phyloP scores from a whole-genome alignment of 805 yeast genomes.

The Myxozyma neotropica region DNA sequence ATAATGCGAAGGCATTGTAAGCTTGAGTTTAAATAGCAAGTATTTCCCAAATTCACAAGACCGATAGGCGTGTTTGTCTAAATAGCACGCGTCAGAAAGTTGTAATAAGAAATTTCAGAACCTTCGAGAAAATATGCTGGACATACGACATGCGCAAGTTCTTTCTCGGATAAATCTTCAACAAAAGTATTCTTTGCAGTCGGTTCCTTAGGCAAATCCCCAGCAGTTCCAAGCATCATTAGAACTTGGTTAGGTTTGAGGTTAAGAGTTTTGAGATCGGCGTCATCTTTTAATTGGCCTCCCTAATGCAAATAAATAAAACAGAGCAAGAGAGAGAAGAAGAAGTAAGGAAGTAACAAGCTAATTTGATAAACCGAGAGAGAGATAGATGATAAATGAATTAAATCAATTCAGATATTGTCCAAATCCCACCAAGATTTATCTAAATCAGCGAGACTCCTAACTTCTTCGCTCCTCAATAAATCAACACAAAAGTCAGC shows the following conservation, averaged over 20 bases:
- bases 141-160: constrained; percentile 44
- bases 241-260: constrained; percentile 67
- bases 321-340: neutral
- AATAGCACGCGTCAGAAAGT: constrained; percentile 36
- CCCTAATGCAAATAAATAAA: constrained; percentile 45
- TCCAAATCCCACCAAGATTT: no score
- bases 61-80: constrained; percentile 56
- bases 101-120: no score
- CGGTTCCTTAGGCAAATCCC: constrained; percentile 57
- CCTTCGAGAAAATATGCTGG: neutral
- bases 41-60: constrained; percentile 69
- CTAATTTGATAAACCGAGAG: no score
- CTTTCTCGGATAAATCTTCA: constrained; percentile 64
- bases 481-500: neutral
- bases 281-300: constrained; percentile 79
- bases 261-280: constrained; percentile 53
- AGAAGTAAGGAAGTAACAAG: neutral
- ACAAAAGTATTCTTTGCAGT: constrained; percentile 58
- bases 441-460: no score
- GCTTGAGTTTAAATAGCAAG: constrained; percentile 75
- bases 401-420: no score
- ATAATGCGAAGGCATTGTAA: constrained; percentile 57
- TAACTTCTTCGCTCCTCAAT: neutral
- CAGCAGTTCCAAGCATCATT: constrained; percentile 93
- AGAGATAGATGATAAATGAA: no score